Evolutionary conservation across 2,329 filamentous ascomycete species (phyloP).

Genomic region (Knufia petricola): DNA sequence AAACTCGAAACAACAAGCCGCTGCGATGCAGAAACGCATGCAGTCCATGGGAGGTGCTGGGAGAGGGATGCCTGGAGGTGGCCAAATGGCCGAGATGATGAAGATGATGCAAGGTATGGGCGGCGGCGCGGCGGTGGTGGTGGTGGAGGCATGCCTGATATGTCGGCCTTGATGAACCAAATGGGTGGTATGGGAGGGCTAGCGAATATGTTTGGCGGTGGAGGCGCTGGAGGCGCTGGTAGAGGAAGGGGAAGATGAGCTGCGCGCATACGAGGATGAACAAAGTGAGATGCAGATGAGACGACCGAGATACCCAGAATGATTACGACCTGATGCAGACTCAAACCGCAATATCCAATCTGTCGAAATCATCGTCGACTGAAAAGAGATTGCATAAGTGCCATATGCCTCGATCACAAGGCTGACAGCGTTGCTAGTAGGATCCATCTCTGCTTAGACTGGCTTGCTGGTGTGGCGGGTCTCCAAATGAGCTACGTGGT

Average conservation of each 20-base stretch:
- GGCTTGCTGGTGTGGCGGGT: no score
- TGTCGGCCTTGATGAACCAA: constrained; percentile 61
- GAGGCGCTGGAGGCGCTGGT: constrained; percentile 37
- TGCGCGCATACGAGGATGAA: no score
- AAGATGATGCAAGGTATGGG: constrained; percentile 76
- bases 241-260: constrained; percentile 23
- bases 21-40: constrained; percentile 92
- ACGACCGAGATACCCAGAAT: not conserved
- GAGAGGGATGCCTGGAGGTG: constrained; percentile 46
- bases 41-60: constrained; percentile 79
- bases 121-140: constrained; percentile 50
- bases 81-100: constrained; percentile 74
- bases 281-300: no score
- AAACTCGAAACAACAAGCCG: constrained; percentile 76
- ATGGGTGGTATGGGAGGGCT: constrained; percentile 49
- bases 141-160: constrained; percentile 56
- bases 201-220: constrained; percentile 33
- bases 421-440: no score
- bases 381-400: no score
- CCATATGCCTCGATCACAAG: no score
- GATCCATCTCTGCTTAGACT: no score
- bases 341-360: no score
- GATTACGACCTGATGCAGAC: no score
- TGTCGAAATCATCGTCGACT: no score
- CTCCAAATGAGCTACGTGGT: no score